These are phyloP conservation scores for Neodidymelliopsis sp. DNA, from an alignment of 2,329 filamentous ascomycete species.

Conservation along the genomic window DNA sequence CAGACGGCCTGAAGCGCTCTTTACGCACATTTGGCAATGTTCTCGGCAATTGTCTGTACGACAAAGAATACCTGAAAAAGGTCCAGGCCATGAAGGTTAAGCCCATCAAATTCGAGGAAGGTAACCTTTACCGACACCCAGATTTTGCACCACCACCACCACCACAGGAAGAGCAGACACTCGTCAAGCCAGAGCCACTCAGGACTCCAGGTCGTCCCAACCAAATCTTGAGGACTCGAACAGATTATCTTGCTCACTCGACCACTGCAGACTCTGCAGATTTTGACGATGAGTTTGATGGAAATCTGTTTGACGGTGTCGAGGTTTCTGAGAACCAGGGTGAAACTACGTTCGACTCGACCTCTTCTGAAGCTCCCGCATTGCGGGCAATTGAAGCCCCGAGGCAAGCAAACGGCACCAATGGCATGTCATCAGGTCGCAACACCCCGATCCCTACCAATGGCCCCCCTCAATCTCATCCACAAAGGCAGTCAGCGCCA, in stretches of 20 bases:
- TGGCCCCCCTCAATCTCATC: slow-evolving; percentile 28
- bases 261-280: slow-evolving; percentile 53
- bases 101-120: slow-evolving; percentile 78
- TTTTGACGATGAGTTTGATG: slow-evolving; percentile 64
- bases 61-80: slow-evolving; percentile 89
- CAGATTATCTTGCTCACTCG: slow-evolving; percentile 45
- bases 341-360: slow-evolving; percentile 41
- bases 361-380: slow-evolving; percentile 25
- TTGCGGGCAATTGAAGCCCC: slow-evolving; percentile 21
- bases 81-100: slow-evolving; percentile 88
- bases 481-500: slow-evolving; percentile 35
- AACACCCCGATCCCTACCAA: slow-evolving; percentile 32
- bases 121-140: slow-evolving; percentile 80
- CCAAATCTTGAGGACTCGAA: slow-evolving; percentile 35
- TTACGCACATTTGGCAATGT: slow-evolving; percentile 94
- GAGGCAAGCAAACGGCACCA: slow-evolving; percentile 20
- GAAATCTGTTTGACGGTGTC: slow-evolving; percentile 64
- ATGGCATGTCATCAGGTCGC: slow-evolving; percentile 28
- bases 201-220: slow-evolving; percentile 34
- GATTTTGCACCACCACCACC: slow-evolving; percentile 66
- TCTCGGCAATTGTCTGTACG: slow-evolving; percentile 97
- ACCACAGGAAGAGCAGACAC: slow-evolving; percentile 40
- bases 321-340: slow-evolving; percentile 71
- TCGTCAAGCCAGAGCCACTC: slow-evolving; percentile 39
- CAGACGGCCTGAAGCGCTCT: slow-evolving; percentile 89